Evolutionary conservation across 2,329 filamentous ascomycete species (phyloP).

Genomic region (Sporothrix phasma): DNA sequence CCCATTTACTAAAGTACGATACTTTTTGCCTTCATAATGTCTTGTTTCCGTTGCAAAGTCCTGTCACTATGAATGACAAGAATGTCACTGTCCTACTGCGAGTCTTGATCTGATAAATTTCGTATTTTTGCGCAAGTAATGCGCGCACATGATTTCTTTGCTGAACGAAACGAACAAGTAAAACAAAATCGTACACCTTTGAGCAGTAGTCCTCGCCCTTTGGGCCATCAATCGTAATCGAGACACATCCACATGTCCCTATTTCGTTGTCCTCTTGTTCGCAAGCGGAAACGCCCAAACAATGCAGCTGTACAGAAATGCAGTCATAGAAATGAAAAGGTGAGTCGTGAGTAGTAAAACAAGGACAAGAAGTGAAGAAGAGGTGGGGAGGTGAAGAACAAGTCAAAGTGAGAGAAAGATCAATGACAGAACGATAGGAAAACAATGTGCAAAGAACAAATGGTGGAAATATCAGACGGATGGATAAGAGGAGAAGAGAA

Average conservation of each 20-base stretch:
- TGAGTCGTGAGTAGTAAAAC: background rate
- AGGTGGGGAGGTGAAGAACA: background rate
- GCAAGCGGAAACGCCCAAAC: background rate
- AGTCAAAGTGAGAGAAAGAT: background rate
- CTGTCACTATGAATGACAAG: too few species aligned
- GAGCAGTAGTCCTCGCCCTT: background rate
- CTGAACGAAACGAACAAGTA: background rate
- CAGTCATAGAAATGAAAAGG: background rate
- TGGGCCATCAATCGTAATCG: background rate
- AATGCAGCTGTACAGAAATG: background rate
- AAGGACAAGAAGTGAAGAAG: background rate
- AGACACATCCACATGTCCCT: background rate
- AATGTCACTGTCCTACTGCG: too few species aligned
- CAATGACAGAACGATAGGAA: background rate
- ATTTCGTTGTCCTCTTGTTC: background rate
- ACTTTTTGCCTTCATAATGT: too few species aligned
- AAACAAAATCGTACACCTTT: background rate
- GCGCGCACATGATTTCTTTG: background rate
- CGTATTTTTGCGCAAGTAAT: background rate
- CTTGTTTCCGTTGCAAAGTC: too few species aligned
- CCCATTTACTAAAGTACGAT: background rate
- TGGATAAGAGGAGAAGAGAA: too few species aligned
- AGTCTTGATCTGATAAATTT: background rate
- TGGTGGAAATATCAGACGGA: too few species aligned
- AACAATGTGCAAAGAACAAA: too few species aligned